These are phyloP conservation scores for Aureobasidium mangrovei DNA, from an alignment of 2,329 filamentous ascomycete species.

Conservation along the genomic window DNA sequence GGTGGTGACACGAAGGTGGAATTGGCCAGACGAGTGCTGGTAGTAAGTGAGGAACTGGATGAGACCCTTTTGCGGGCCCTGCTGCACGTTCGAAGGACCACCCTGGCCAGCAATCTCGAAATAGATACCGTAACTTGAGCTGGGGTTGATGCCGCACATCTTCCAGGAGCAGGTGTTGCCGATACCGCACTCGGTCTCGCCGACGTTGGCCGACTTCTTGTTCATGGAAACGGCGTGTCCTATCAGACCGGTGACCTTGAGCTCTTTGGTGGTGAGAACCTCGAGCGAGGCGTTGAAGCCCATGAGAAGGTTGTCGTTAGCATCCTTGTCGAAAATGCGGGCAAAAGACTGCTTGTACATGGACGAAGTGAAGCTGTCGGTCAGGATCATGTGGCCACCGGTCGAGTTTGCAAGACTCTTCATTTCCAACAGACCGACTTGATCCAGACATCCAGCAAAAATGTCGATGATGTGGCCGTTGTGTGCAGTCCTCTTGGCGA, in stretches of 20 bases:
- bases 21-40: conserved; percentile 92
- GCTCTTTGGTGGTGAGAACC: conserved; percentile 91
- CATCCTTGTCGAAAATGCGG: conserved; percentile 94
- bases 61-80: conserved; percentile 83
- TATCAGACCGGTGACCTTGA: conserved; percentile 96
- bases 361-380: conserved; percentile 95
- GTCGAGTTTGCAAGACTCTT: conserved; percentile 94
- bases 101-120: conserved; percentile 96
- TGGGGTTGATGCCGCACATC: conserved; percentile 96
- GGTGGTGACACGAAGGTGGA: conserved; percentile 91
- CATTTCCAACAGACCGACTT: conserved; percentile 96
- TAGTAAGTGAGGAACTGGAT: conserved; percentile 99
- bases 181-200: conserved; percentile 96
- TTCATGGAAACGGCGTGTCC: conserved; percentile 94
- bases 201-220: conserved; percentile 95
- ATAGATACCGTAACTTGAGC: conserved; percentile 88
- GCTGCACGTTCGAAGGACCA: conserved; percentile 74
- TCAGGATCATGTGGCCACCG: conserved; percentile 95
- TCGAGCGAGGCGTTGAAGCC: conserved; percentile 96
- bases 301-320: conserved; percentile 89
- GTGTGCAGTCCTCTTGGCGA: conserved; percentile 89
- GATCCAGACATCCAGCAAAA: conserved; percentile 93
- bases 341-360: conserved; percentile 99
- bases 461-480: conserved; percentile 98
- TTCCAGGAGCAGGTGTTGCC: conserved; percentile 99